Evolutionary conservation across 2,329 filamentous ascomycete species (phyloP).

Genomic region (Fusarium veterinarium): DNA sequence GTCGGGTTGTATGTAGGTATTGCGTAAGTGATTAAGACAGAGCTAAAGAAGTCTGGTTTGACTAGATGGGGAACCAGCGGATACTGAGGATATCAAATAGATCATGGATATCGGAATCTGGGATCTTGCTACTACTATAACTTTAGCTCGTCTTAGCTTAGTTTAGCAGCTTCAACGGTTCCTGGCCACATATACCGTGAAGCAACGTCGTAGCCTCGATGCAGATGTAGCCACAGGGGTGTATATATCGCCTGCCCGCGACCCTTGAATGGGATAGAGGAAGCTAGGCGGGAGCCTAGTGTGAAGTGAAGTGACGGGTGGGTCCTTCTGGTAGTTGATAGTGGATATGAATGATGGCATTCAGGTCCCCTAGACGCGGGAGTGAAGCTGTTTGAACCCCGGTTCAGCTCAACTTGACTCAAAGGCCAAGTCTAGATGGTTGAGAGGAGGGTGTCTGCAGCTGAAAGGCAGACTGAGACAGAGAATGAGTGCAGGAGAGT

Average conservation of each 20-base stretch:
- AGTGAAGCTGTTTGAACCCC: background rate
- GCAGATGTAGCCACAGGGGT: conserved; percentile 19
- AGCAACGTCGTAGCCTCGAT: conserved; percentile 13
- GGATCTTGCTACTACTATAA: conserved; percentile 6
- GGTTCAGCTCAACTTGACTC: conserved; percentile 2
- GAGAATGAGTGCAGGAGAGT: background rate
- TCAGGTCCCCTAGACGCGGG: conserved; percentile 9
- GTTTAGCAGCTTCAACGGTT: conserved; percentile 29
- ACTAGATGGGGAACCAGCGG: conserved; percentile 14
- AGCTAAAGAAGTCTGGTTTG: conserved; percentile 7
- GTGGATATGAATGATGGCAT: conserved; percentile 36
- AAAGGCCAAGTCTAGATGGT: background rate
- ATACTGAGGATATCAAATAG: conserved; percentile 13
- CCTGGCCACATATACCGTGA: conserved; percentile 17
- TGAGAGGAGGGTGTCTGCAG: background rate
- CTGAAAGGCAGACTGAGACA: conserved; percentile 27
- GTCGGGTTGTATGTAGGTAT: conserved; percentile 15
- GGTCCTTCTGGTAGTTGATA: background rate
- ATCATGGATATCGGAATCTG: conserved; percentile 17
- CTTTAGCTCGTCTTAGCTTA: conserved; percentile 14
- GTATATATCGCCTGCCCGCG: conserved; percentile 15
- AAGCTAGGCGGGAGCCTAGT: conserved; percentile 24
- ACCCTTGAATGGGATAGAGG: conserved; percentile 14
- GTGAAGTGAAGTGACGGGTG: conserved; percentile 1
- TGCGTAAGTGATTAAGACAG: conserved; percentile 1